phyloP scores from a whole-genome alignment of 805 yeast species.

The Cyberlindnera sargentensis region DNA sequence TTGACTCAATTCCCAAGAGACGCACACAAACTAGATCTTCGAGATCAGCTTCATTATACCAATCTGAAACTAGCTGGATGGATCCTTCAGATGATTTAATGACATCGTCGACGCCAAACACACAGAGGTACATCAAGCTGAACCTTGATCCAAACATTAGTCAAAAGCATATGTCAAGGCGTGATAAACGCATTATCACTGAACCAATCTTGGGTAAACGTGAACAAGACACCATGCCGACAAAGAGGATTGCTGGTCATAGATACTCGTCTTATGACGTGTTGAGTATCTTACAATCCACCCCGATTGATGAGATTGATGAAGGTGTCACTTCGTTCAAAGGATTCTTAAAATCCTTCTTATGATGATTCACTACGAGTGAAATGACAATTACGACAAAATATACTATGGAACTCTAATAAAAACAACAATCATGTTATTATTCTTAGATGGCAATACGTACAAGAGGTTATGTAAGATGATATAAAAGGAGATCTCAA shows the following conservation, averaged over 20 bases:
- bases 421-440: neutral
- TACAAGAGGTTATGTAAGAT: neutral
- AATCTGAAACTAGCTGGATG: constrained; percentile 46
- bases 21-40: constrained; percentile 12
- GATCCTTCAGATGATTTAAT: constrained; percentile 30
- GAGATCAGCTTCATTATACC: constrained; percentile 25
- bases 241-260: constrained; percentile 1
- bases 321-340: constrained; percentile 12
- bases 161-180: neutral
- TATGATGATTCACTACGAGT: constrained; percentile 3
- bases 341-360: constrained; percentile 18
- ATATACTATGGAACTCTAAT: neutral
- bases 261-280: constrained; percentile 21
- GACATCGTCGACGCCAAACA: constrained; percentile 17
- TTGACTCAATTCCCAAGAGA: neutral
- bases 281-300: constrained; percentile 9
- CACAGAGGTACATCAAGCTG: constrained; percentile 18
- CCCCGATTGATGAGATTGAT: constrained; percentile 8
- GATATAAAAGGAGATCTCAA: too few relatives aligned
- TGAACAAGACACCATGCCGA: neutral
- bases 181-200: constrained; percentile 5
- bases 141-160: constrained; percentile 18
- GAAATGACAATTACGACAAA: neutral
- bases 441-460: neutral
- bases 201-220: constrained; percentile 10